phyloP scores from a whole-genome alignment of 805 yeast genomes.

The Kuraishia hungarica region DNA sequence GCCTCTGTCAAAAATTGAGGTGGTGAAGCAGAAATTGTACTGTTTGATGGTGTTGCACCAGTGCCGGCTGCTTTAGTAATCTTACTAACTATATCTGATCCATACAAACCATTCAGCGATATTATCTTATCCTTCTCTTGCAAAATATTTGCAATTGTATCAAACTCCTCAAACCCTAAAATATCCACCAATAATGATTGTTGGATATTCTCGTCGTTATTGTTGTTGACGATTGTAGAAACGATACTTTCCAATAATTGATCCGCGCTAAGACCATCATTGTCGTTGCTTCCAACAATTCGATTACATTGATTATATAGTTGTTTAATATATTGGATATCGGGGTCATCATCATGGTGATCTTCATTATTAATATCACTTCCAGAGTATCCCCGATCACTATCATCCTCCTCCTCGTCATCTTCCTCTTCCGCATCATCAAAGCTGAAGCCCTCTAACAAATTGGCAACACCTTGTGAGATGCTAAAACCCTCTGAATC shows the following conservation, averaged over 20 bases:
- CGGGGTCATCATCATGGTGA: slow-evolving; percentile 7
- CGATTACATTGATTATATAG: slow-evolving; percentile 16
- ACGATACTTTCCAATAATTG: slow-evolving; percentile 20
- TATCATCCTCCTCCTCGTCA: not conserved
- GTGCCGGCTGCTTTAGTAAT: not conserved
- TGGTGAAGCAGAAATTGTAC: slow-evolving; percentile 6
- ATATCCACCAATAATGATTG: slow-evolving; percentile 73
- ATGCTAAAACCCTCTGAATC: slow-evolving; percentile 5
- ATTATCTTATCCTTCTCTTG: slow-evolving; percentile 30
- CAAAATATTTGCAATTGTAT: slow-evolving; percentile 58
- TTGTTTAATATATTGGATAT: slow-evolving; percentile 14
- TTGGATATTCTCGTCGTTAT: slow-evolving; percentile 40
- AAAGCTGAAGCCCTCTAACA: slow-evolving; percentile 10
- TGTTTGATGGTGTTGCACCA: slow-evolving; percentile 1
- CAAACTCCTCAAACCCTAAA: slow-evolving; percentile 81
- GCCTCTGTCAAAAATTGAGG: slow-evolving; percentile 37
- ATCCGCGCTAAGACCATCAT: slow-evolving; percentile 23
- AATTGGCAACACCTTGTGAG: slow-evolving; percentile 10
- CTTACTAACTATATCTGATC: not conserved
- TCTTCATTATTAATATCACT: not conserved
- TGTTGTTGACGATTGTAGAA: slow-evolving; percentile 8
- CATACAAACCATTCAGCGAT: not conserved
- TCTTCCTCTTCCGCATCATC: not conserved
- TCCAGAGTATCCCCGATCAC: not conserved
- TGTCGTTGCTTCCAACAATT: slow-evolving; percentile 24